Base-by-base conservation (phyloP, 768 basidiomycete genomes). In the Leccinum ochraceum region DNA sequence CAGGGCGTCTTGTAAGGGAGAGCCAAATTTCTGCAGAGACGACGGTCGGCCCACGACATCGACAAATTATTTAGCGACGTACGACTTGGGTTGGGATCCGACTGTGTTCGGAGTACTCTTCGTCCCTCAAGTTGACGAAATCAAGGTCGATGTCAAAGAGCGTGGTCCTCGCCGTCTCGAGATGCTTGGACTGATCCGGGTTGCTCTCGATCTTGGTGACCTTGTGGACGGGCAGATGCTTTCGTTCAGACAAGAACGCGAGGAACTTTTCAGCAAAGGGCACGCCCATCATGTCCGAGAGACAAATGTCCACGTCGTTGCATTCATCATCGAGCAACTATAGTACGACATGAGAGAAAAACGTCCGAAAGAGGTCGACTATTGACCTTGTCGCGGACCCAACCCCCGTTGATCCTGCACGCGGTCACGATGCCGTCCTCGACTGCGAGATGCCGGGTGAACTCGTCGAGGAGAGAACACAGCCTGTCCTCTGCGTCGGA, bases 331-430 rank as follows among this genome's bases (percentile, higher is more conserved):
- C 89, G 37, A 98, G 81, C 50, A 98, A 79, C 97, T 94, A 59
- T 60, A 16, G 56, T 53, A 61, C 54, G 60, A 30, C 14, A 64
- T 65, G 60, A 71, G 60, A 71, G 58, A 66, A 8, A 9, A 9
- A 20, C 10, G 44, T 44, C 48, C 59, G 8, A 54, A 39, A 46
- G 32, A 54, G 60, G 65, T 17, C 68, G 39, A 20, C 4, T 28
- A 72, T 77, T 66, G 61, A 95, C 96, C 88, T 99, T 99, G 75
- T 99, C 97, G 69, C 97, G 81, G 50, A 98, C 97, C 97, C 97
- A 99, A 20, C 97, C 97, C 17, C 97, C 97, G 11, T 95, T 97
- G 52, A 99, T 92, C 65, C 97, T 83, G 71, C 96, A 96, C 1
- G 84, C 81, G 0, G 86, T 87, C 5, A 75, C 73, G 22, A 86